Evolutionary conservation across 805 yeast genomes (phyloP), one percentile per base, ranked within the genome.

Genomic region (Candida coquimbonensis): DNA sequence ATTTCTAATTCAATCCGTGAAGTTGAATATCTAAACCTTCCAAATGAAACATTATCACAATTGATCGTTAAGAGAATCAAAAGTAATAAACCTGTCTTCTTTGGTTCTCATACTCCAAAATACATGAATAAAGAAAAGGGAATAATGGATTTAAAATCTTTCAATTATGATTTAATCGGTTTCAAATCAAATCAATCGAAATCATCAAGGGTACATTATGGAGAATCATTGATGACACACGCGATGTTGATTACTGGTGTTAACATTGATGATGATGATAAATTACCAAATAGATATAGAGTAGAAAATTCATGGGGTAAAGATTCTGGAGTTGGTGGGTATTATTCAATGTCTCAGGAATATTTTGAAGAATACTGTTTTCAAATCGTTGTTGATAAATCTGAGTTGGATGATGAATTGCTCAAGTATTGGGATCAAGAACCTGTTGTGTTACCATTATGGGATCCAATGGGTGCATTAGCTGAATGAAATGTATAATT

Each of bases 41-140:
- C 80, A 37, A 74, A 81, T 48, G 74, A 74, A 16, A 68, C 68
- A 9, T 67, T 87, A 46, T 77, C 87, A 39, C 57, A 71, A 31
- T 71, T 80, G 41, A 85, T 87, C 27, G 77, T 86, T 35, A 73
- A 77, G 56, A 78, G 87, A 66, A 74, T 87, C 59, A 75, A 82
- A 66, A 72, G 70, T 49, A 81, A 85, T 65, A 83, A 83, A 67
- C 83, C 95, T 0, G 87, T 88, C 7, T 88, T 87, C 69, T 88
- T 87, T 59, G 96, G 96, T 12, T 81, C 90, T 16, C 95, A 87
- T 63, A 87, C 90, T n/a, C 93, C 91, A 24, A 81, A 83, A 61
- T 87, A 72, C 65, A 75, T 74, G 74, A 78, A 81, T 62, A 72
- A 53, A 47, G 56, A 56, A 40, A 53, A 78, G 8, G 96, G 96